phyloP scores from a whole-genome alignment of 345 rosid genomes.

The Rhodomyrtus tomentosa region DNA sequence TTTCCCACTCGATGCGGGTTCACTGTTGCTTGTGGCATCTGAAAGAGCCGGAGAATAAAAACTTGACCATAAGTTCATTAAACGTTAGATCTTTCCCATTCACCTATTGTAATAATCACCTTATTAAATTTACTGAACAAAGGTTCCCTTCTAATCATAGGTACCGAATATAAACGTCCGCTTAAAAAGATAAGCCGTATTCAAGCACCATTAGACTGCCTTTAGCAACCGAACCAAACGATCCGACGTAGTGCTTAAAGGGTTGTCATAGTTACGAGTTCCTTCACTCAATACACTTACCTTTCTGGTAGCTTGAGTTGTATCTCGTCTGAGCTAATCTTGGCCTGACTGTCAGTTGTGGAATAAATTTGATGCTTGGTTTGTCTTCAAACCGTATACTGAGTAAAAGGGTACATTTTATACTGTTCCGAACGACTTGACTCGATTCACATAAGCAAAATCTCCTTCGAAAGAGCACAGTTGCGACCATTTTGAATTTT shows the following conservation, averaged over 20 bases:
- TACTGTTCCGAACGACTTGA: neutral
- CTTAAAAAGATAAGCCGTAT: neutral
- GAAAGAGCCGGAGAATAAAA: neutral
- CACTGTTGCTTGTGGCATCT: neutral
- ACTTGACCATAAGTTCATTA: neutral
- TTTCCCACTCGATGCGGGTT: too few relatives aligned
- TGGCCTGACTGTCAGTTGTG: neutral
- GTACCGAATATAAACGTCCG: neutral
- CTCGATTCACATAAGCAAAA: neutral
- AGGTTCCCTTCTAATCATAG: neutral
- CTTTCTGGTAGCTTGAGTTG: neutral
- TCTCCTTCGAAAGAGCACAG: neutral
- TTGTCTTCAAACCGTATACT: neutral
- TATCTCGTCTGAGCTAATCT: neutral
- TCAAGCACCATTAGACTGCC: neutral
- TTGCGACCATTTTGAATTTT: neutral
- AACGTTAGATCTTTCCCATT: rapidly evolving
- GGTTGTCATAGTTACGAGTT: neutral
- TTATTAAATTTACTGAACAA: neutral
- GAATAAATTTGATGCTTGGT: neutral
- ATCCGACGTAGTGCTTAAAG: neutral
- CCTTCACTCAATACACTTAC: neutral
- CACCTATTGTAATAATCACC: neutral
- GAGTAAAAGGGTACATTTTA: neutral
- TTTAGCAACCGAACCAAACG: neutral